Base-by-base conservation (phyloP, 2,329 filamentous ascomycete genomes). In the Monosporascus sp. region DNA sequence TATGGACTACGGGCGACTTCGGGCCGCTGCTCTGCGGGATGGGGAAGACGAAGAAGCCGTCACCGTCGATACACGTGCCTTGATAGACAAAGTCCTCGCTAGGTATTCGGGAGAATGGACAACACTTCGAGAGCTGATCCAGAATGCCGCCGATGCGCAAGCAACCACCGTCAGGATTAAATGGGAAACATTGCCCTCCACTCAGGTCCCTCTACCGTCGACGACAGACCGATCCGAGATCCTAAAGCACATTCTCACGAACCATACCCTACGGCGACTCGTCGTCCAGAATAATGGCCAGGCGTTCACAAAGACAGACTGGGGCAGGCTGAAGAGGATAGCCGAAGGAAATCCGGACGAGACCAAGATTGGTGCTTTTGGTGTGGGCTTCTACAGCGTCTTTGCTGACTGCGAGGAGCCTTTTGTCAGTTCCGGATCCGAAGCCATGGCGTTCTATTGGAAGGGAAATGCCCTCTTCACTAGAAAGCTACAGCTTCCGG, bases 391-490 rank as follows among this genome's bases (percentile, higher is more conserved):
- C 74, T 99, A 99, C 78, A 96, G 90, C 68, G 93, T 97, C 39
- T 99, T 99, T 69, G 90, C 94, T 56, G 94, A 99, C 68, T 99
- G 93, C 68, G 95, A 99, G 71, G 91, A 97, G 62, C 94, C 94
- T 0, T 97, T 99, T 66, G 89, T 99, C 59, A 94, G 90, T 60
- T 97, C 93, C 1, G 94, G 94, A 1, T 83, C 81, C 57, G 86
- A 96, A 71, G 92, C 91, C 38, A 97, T 99, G 90, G 93, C 93
- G 0, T 99, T 99, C 67, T 99, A 97, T 74, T 99, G 94, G 95
- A 97, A 97, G 70, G 92, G 89, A n/a, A 97, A 97, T 69, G 90
- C 90, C 5, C 80, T 99, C 2, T 97, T 96, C 68, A 99, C 95
- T 24, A 88, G 92, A 62, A 89, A 90, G 61, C 79, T 94, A 22